Conservation (phyloP, 495 filamentous ascomycete species). For the Barbatosphaeria neglecta region DNA sequence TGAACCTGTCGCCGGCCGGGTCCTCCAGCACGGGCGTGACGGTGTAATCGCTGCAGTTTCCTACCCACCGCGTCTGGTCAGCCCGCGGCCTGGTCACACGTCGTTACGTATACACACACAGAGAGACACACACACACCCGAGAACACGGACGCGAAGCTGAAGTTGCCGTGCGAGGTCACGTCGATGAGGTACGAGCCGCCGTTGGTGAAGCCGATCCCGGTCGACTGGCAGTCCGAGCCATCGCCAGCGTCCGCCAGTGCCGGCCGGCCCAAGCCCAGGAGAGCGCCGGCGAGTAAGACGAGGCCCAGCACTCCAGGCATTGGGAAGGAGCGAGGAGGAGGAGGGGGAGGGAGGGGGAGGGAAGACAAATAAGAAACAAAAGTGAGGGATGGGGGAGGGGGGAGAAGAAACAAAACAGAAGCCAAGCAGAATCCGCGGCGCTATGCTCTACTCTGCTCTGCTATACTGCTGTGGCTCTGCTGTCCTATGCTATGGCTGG, state of each 20-base stretch:
- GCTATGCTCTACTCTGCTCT: no score
- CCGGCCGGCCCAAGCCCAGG: background rate
- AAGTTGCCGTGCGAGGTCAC: conserved; percentile 6
- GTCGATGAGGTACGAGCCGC: conserved; percentile 10
- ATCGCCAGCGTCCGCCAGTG: background rate
- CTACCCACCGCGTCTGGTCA: background rate
- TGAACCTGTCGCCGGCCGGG: background rate
- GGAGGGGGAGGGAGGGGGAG: no score
- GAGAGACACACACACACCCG: conserved; percentile 1
- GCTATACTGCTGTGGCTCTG: no score
- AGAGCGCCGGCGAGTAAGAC: background rate
- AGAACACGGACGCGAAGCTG: conserved; percentile 9
- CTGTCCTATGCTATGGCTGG: no score
- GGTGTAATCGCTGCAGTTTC: conserved; percentile 4
- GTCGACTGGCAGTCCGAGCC: conserved; percentile 3
- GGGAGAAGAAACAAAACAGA: background rate
- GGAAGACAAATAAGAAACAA: background rate
- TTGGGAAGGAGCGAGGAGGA: background rate
- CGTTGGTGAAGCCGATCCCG: conserved; percentile 7
- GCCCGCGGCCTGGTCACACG: no score
- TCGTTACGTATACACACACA: no score
- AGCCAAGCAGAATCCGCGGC: background rate
- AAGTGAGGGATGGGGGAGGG: background rate
- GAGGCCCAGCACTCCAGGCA: background rate
- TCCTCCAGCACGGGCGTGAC: conserved; percentile 2